phyloP scores from a whole-genome alignment of 2,329 filamentous ascomycete genomes.

The Fonsecaea multimorphosa region DNA sequence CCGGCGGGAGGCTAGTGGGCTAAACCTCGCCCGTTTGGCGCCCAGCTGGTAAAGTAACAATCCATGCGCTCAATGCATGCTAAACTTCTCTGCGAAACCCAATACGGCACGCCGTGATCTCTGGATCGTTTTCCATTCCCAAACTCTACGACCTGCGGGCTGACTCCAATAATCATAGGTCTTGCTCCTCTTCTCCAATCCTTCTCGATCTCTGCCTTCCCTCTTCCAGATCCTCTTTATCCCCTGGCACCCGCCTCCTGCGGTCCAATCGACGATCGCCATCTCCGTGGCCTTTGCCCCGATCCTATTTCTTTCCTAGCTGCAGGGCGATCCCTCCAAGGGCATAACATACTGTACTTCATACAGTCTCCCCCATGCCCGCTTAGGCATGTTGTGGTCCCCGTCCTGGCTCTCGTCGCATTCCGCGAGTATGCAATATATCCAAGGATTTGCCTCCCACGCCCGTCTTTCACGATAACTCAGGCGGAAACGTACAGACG shows the following conservation, averaged over 20 bases:
- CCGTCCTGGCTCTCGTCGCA: constrained; percentile 27
- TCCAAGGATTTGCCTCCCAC: constrained; percentile 21
- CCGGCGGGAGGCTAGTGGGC: neutral
- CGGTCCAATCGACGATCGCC: constrained; percentile 12
- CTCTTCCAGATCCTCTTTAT: constrained; percentile 17
- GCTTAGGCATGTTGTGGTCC: constrained; percentile 31
- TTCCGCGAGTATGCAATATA: constrained; percentile 31
- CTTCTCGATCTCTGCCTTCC: constrained; percentile 25
- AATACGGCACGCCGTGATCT: constrained; percentile 15
- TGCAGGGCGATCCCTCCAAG: constrained; percentile 11
- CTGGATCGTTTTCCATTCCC: constrained; percentile 1
- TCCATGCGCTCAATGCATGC: neutral
- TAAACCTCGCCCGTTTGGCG: constrained; percentile 1
- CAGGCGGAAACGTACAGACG: constrained; percentile 4
- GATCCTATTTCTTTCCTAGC: constrained; percentile 22
- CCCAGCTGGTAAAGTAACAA: constrained; percentile 3
- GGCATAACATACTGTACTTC: constrained; percentile 18
- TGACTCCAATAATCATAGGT: constrained; percentile 14
- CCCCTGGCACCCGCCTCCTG: constrained; percentile 12
- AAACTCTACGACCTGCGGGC: constrained; percentile 13
- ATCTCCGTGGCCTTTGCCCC: constrained; percentile 18
- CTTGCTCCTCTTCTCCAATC: constrained; percentile 20
- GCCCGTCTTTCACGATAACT: constrained; percentile 18
- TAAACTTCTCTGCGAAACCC: constrained; percentile 3
- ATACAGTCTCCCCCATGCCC: constrained; percentile 21